These are phyloP conservation scores for Thermomucor indicae-seudaticae DNA, from an alignment of 371 early-diverging fungal genomes.

Conservation along the genomic window DNA sequence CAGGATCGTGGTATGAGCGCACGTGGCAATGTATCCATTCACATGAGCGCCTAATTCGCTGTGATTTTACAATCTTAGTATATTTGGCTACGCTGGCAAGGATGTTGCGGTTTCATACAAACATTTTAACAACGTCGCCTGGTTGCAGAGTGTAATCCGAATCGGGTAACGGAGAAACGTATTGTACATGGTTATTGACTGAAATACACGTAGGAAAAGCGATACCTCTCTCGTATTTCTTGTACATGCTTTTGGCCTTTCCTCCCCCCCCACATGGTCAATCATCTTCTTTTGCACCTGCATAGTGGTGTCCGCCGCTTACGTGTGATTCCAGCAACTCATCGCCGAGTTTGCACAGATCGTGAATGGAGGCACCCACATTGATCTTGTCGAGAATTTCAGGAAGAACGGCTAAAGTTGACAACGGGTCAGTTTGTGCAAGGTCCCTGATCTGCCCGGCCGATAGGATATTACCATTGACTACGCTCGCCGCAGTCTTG, in stretches of 20 bases:
- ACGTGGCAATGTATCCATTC: conserved; percentile 88
- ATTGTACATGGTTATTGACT: conserved; percentile 77
- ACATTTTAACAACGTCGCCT: conserved; percentile 90
- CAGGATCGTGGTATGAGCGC: conserved; percentile 82
- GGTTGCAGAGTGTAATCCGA: conserved; percentile 50
- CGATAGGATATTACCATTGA: conserved; percentile 55
- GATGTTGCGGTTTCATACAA: conserved; percentile 13
- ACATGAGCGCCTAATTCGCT: conserved; percentile 90
- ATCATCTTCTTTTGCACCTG: too few species aligned
- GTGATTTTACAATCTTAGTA: neutral
- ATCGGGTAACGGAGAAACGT: conserved; percentile 70
- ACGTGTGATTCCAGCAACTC: conserved; percentile 65
- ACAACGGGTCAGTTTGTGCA: neutral
- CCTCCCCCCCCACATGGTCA: too few species aligned
- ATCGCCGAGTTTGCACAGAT: conserved; percentile 84
- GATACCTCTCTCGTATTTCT: conserved; percentile 74
- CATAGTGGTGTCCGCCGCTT: too few species aligned
- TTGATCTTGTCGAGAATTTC: conserved; percentile 52
- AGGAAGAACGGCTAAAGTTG: conserved; percentile 28
- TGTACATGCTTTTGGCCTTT: conserved; percentile 70
- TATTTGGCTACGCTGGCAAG: neutral
- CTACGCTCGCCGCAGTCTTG: conserved; percentile 75
- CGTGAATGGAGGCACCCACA: conserved; percentile 62
- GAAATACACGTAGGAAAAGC: conserved; percentile 83
- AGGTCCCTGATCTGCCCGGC: too few species aligned